Evolutionary conservation across 2,329 filamentous ascomycete species (phyloP), one percentile per base, ranked within the genome.

Genomic region (Nemania serpens): DNA sequence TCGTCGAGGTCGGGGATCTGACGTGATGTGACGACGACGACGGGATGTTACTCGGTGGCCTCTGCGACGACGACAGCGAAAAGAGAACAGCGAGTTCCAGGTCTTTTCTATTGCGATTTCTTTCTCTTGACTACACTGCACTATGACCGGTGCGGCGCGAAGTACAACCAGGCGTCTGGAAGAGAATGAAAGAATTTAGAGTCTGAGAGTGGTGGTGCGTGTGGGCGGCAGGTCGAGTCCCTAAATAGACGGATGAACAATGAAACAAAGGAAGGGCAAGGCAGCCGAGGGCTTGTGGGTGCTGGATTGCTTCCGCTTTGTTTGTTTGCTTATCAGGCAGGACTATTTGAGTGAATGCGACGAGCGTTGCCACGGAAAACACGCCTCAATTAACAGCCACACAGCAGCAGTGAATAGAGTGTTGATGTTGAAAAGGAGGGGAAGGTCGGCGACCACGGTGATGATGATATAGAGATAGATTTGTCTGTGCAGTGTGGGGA

Each of bases 71-170:
- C 66, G 66, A 58, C 58, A 55, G 66, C 61, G 56, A 50, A 43
- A 63, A 56, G 41, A 56, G 53, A 56, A 57, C 50, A 58, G 50
- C 36, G 55, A 58, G 58, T 55, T 59, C 50, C 36, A 64, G 58
- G 56, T 68, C 66, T 71, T 69, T 62, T 73, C 69, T 73, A 69
- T 69, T 63, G 68, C 66, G 64, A 60, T 63, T 55, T 71, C 64
- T 65, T 68, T 69, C 48, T 63, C 60, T 66, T 68, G 67, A 59
- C 66, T 70, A 72, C 72, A 75, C 72, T 70, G 69, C 72, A 72
- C 70, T 68, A 70, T 69, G 69, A 67, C 70, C 71, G 68, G 72
- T 71, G 71, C 69, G 68, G 68, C 64, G 66, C 60, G 59, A 63
- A 65, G 49, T 58, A 66, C 61, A 62, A 58, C 49, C 56, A 59